A percentile compares a stretch with the other conserved stretches of the same genome.
Evolutionary conservation across 2,329 filamentous ascomycete species (phyloP).

Genomic region (Fulvia fulva): DNA sequence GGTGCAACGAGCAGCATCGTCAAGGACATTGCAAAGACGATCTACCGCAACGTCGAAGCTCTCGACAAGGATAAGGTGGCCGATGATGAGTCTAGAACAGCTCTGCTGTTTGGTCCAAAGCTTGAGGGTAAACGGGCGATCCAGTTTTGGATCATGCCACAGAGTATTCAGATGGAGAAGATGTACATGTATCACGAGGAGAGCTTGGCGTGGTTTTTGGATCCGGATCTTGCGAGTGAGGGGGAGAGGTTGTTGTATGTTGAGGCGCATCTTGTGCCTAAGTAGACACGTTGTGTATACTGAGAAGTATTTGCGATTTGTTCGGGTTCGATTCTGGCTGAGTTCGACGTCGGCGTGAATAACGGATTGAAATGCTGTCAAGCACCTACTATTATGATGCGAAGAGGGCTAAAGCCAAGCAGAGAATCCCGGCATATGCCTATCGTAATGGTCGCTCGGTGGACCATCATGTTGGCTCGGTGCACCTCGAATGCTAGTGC

Average conservation of each 20-base stretch:
- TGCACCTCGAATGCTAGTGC: too few species aligned
- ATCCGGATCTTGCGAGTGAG: neutral
- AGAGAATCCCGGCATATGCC: too few species aligned
- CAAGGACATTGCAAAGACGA: neutral
- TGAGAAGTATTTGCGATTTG: too few species aligned
- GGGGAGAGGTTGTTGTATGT: neutral
- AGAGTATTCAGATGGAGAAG: neutral
- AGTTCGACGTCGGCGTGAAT: too few species aligned
- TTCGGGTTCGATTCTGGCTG: too few species aligned
- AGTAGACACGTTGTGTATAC: neutral
- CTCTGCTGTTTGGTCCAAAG: neutral
- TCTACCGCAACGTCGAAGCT: neutral
- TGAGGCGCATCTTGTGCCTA: neutral
- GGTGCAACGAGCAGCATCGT: neutral
- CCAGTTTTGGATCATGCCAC: neutral
- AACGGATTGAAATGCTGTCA: too few species aligned
- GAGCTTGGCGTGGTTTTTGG: neutral
- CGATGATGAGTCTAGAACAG: neutral
- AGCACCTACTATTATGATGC: too few species aligned
- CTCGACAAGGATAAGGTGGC: neutral
- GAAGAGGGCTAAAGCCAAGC: too few species aligned
- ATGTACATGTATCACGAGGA: neutral
- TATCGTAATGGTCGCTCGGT: too few species aligned
- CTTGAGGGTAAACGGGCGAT: neutral
- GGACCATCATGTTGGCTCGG: too few species aligned